Percentiles rank a stretch among this genome's conserved stretches.
Conservation (phyloP, 2,329 filamentous ascomycete species). For the Colletotrichum tropicicola region DNA sequence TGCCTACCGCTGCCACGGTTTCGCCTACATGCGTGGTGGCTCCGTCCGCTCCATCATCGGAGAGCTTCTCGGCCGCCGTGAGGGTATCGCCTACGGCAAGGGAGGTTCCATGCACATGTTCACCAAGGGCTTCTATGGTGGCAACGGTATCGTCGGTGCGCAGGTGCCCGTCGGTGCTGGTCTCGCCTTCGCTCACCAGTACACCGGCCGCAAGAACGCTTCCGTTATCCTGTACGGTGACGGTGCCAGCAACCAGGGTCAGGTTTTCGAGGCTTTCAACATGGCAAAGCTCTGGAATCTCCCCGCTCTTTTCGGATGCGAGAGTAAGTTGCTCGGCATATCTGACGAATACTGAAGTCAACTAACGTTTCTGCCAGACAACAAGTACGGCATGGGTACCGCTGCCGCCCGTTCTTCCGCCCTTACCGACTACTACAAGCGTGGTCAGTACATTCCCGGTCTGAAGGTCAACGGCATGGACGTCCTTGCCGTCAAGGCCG, state of each 20-base stretch:
- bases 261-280: conserved; percentile 99
- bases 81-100: conserved; percentile 98
- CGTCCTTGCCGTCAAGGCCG: conserved; percentile 95
- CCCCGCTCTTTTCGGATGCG: conserved; percentile 94
- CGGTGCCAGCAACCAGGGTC: conserved; percentile 97
- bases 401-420: conserved; percentile 93
- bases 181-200: conserved; percentile 96
- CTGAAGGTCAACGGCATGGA: conserved; percentile 99
- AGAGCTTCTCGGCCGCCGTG: conserved; percentile 91
- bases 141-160: conserved; percentile 98
- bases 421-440: conserved; percentile 99
- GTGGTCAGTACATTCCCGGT: conserved; percentile 98
- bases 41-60: conserved; percentile 93
- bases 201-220: conserved; percentile 85
- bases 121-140: conserved; percentile 95
- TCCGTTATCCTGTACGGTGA: conserved; percentile 95
- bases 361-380: conserved; percentile 70
- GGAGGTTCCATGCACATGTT: conserved; percentile 99
- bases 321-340: conserved; percentile 74
- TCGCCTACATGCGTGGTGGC: conserved; percentile 94
- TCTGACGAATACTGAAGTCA: not conserved
- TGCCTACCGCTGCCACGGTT: conserved; percentile 98
- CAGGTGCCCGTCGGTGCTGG: conserved; percentile 98
- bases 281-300: conserved; percentile 99
- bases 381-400: conserved; percentile 99